A percentile compares a stretch with the other conserved stretches of the same genome.
Conservation (phyloP, 2,329 filamentous ascomycete genomes). For the Colletotrichum camelliae region DNA sequence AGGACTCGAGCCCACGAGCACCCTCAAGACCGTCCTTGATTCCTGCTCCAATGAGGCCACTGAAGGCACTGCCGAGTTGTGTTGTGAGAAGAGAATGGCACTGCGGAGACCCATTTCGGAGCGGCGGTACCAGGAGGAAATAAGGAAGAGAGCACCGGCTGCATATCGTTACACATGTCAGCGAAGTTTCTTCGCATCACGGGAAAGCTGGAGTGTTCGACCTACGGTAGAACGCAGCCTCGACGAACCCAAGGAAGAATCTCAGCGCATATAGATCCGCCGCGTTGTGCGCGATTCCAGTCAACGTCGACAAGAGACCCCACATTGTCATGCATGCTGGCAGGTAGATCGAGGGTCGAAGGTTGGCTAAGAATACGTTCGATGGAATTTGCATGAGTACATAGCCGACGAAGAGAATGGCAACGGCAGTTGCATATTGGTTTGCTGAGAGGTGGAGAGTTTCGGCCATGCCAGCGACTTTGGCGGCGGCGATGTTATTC, state of each 20-base stretch:
- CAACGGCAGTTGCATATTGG: neutral
- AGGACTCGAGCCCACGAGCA: conserved; percentile 47
- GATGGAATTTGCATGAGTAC: conserved; percentile 35
- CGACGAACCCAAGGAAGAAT: conserved; percentile 67
- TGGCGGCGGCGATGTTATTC: neutral
- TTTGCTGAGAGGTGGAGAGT: neutral
- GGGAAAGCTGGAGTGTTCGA: neutral
- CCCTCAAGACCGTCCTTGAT: conserved; percentile 47
- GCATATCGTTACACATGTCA: conserved; percentile 27
- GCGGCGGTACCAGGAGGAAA: conserved; percentile 48
- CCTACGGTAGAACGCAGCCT: conserved; percentile 33
- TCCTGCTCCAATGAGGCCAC: conserved; percentile 31
- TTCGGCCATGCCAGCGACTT: neutral
- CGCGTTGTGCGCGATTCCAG: neutral
- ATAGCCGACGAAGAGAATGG: conserved; percentile 16
- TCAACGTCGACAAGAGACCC: neutral
- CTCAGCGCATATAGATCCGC: conserved; percentile 67
- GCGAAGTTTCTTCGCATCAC: fast-evolving
- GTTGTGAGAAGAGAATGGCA: conserved; percentile 35
- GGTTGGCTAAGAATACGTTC: conserved; percentile 33
- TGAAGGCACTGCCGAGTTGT: conserved; percentile 34
- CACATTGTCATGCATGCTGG: conserved; percentile 42
- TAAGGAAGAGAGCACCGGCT: conserved; percentile 50
- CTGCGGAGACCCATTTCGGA: conserved; percentile 52
- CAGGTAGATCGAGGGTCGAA: conserved; percentile 34